Base-by-base conservation (phyloP, 1,284 basidiomycete genomes). In the Ustilago vetiveriae region DNA sequence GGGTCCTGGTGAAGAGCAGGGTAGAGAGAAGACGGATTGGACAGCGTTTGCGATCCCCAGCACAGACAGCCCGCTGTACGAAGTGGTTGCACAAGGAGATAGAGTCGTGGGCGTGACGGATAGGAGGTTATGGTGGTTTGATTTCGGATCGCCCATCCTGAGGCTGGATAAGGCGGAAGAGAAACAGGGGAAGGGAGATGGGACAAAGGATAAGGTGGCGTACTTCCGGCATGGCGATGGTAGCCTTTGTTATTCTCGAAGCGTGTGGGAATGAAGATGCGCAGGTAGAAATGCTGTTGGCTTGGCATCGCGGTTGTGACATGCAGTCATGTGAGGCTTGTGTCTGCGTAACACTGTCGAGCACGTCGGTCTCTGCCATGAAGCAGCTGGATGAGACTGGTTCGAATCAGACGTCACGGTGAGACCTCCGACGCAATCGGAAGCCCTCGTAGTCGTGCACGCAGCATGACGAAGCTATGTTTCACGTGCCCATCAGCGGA, bases 91-190 rank as follows among this genome's bases (percentile, higher is more conserved):
- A 0, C 22, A 51, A 16, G 43, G 47, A 17, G 45, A 65, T 26
- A 35, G 48, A 6, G 19, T 73, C 6, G 47, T 63, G 5, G 70
- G 70, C 2, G 55, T 58, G 4, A 70, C 60, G 6, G 59, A 70
- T 37, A 36, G 37, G 7, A 62, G 23, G 13, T 11, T 73, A 11
- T 73, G 70, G 70, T 51, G 44, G 16, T 40, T 69, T 27, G 56
- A 73, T 23, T 69, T 73, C 17, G 53, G 55, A 9, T n/a, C 14
- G n/a, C 24, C 57, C 9, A 8, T 46, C 17, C 19, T 47, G 11
- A n/a, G 35, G n/a, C 9, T 16, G 14, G 36, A 10, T 10, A 4
- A n/a, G n/a, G n/a, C n/a, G n/a, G n/a, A n/a, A n/a, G 29, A 9
- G 13, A 23, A 39, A 11, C 11, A 22, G n/a, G 23, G 22, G 27